These are phyloP conservation scores for Astragalus membranaceus DNA, from an alignment of 306 rosid genomes.

Conservation along the genomic window DNA sequence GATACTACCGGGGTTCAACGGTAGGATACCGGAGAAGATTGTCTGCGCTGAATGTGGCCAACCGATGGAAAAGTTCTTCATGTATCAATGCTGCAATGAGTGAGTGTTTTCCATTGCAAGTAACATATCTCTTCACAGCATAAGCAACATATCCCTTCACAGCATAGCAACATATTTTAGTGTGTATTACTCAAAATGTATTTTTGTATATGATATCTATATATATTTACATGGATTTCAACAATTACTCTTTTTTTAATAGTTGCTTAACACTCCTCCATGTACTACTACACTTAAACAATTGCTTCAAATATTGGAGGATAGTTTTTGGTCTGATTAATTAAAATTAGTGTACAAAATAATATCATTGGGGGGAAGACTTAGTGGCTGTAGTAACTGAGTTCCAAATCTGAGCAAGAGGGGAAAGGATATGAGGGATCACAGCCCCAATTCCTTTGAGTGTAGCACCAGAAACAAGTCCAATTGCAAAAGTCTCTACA, in stretches of 20 bases:
- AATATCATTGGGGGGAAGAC: slow-evolving; percentile 31
- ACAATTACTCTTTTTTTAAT: background rate
- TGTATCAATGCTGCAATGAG: slow-evolving; percentile 42
- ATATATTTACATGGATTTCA: background rate
- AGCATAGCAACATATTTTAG: too few species aligned
- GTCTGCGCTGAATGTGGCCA: slow-evolving; percentile 36
- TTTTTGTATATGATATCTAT: background rate
- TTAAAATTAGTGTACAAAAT: background rate
- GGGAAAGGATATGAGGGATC: slow-evolving; percentile 51
- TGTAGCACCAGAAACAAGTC: slow-evolving; percentile 64
- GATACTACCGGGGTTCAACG: slow-evolving; percentile 30
- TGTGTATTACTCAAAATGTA: background rate
- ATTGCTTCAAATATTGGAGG: background rate
- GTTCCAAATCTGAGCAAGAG: slow-evolving; percentile 56
- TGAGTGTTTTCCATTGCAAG: background rate
- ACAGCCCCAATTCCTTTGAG: slow-evolving; percentile 47
- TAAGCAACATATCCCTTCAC: background rate
- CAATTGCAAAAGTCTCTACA: slow-evolving; percentile 56
- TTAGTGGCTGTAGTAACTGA: slow-evolving; percentile 37
- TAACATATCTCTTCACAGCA: background rate
- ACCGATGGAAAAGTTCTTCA: slow-evolving; percentile 36
- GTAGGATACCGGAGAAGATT: slow-evolving; percentile 17
- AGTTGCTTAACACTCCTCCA: background rate
- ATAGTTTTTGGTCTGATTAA: background rate
- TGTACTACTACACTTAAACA: too few species aligned